Conservation (phyloP, 768 basidiomycete species). For the Leccinum pellstonianum region DNA sequence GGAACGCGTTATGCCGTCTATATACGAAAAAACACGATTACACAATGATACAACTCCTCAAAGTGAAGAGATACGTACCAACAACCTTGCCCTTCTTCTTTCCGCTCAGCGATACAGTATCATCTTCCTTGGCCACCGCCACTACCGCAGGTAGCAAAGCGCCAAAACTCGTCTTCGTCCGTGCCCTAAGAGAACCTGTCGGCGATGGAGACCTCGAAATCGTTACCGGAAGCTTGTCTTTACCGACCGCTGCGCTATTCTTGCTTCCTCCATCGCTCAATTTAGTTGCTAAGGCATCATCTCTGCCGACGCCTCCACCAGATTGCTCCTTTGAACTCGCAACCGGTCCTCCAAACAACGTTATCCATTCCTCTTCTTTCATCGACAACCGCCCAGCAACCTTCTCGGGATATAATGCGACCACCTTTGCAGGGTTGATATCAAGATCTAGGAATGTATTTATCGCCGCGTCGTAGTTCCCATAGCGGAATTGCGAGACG, state of each 20-base stretch:
- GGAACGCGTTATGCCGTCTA: constrained; percentile 66
- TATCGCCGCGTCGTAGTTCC: constrained; percentile 74
- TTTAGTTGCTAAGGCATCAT: constrained; percentile 29
- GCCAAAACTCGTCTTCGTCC: constrained; percentile 57
- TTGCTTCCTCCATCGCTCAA: constrained; percentile 28
- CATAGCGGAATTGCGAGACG: constrained; percentile 68
- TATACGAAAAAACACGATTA: not conserved
- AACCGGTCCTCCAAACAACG: constrained; percentile 76
- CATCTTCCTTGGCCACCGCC: constrained; percentile 55
- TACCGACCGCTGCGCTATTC: constrained; percentile 19
- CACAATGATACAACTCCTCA: not conserved
- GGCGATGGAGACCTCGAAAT: constrained; percentile 34
- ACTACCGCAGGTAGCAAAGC: constrained; percentile 36
- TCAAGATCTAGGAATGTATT: constrained; percentile 86
- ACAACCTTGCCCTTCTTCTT: constrained; percentile 33
- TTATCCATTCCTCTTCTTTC: constrained; percentile 71
- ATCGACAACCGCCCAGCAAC: constrained; percentile 79
- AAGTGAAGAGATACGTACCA: constrained; percentile 32
- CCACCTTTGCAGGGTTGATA: constrained; percentile 90
- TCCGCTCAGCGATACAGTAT: constrained; percentile 51
- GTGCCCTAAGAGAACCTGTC: constrained; percentile 45
- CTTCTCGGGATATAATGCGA: constrained; percentile 81
- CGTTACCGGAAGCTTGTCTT: constrained; percentile 19
- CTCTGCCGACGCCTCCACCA: constrained; percentile 4
- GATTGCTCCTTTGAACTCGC: constrained; percentile 14